Base-by-base conservation (phyloP, 768 basidiomycete genomes). In the Russula dissimulans region DNA sequence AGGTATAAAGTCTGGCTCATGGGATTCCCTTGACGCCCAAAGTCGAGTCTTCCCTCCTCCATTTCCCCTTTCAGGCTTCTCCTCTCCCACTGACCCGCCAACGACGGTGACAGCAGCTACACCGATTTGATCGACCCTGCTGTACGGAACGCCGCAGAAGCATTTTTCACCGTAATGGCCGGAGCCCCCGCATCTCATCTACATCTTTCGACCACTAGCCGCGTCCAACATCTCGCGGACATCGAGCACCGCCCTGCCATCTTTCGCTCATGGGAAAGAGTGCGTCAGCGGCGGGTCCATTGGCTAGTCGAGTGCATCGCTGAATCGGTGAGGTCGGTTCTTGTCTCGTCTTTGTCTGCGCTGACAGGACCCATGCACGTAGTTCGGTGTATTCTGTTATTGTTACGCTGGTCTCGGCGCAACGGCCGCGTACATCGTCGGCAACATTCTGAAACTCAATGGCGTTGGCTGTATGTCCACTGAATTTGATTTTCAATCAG, bases 271-370 rank as follows among this genome's bases (percentile, higher is more conserved):
- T 85, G 82, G 83, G 84, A 85, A 64, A 77, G 67, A 61, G 65
- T 73, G 18, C 59, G 69, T 36, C 70, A 71, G 67, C 62, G 57
- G 46, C 70, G 75, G 36, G 70, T 76, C 5, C 86, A 85, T 60
- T 78, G 81, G 77, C 55, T 80, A 1, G 72, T 79, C 12, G 82
- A 89, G 68, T 76, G 80, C 64, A 72, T 86, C 43, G 85, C 84
- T 9, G 87, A 89, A 70, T 71, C 75, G 65, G 84, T 86, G 67
- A 68, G 70, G 68, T 12, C 15, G 4, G 39, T 41, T 15, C 14
- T 14, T 2, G 14, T 14, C 39, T 42, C 29, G 14, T 31, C 31
- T 15, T 39, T 9, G 17, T 34, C 42, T 12, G 38, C 26, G 8
- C 12, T 17, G 6, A 39, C 39, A 26, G 22, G 22, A 26, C 22